These are phyloP conservation scores for Petrea volubilis DNA, from an alignment of 257 asterid species.

Conservation along the genomic window DNA sequence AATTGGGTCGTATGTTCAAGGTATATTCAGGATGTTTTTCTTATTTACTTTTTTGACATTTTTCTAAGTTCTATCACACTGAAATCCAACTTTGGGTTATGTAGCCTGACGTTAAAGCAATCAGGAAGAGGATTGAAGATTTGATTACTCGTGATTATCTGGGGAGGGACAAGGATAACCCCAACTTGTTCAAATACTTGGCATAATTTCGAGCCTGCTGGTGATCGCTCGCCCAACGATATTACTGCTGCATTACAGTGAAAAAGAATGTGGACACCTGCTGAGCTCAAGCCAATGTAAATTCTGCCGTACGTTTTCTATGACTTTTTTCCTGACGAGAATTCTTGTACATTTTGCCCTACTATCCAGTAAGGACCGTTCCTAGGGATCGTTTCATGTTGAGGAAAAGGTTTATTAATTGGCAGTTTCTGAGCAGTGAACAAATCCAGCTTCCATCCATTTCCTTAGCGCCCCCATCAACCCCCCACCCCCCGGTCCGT, in stretches of 20 bases:
- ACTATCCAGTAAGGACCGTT: conserved; percentile 2
- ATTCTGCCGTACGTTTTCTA: conserved; percentile 15
- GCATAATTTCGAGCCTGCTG: too few relatives aligned
- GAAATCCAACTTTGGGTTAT: conserved; percentile 16
- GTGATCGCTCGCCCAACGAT: too few relatives aligned
- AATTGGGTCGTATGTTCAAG: conserved; percentile 97
- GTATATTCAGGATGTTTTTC: conserved; percentile 33
- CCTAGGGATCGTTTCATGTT: conserved; percentile 3
- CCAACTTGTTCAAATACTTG: conserved; percentile 93
- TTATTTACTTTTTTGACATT: background rate
- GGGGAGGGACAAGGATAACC: conserved; percentile 92
- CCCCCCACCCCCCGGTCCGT: too few relatives aligned
- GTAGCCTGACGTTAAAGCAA: conserved; percentile 97
- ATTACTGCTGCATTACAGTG: too few relatives aligned
- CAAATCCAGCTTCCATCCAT: conserved; percentile 18
- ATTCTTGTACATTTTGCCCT: conserved; percentile 34
- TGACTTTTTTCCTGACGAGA: conserved; percentile 15
- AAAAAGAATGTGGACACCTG: background rate
- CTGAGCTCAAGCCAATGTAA: conserved; percentile 25
- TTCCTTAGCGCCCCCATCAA: too few relatives aligned
- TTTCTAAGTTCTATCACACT: background rate
- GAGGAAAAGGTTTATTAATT: conserved; percentile 13
- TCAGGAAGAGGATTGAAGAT: conserved; percentile 97
- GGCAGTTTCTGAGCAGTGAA: conserved; percentile 9
- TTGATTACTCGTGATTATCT: conserved; percentile 90